A percentile compares a stretch with the other conserved stretches of the same genome.
Conservation (phyloP, 345 rosid species). For the Cardamine resedifolia region DNA sequence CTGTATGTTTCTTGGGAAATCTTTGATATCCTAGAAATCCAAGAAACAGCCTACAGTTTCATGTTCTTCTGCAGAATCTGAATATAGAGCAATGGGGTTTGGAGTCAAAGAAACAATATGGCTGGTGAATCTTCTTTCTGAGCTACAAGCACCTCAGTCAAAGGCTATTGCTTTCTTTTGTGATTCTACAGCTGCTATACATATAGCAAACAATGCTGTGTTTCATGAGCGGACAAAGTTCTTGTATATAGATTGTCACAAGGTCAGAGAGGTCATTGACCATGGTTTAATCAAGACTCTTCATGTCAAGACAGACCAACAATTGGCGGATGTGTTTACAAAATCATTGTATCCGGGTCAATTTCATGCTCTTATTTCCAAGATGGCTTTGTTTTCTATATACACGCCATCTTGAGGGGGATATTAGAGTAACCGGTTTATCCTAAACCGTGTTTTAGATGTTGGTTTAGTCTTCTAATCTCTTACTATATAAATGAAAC, state of each 20-base stretch:
- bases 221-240: neutral
- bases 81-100: neutral
- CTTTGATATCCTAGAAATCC: neutral
- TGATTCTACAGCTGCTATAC: neutral
- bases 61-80: neutral
- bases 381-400: neutral
- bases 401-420: too few species aligned
- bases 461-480: too few species aligned
- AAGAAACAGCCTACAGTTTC: neutral
- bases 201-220: neutral
- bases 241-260: neutral
- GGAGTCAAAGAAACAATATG: neutral
- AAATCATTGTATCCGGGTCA: neutral
- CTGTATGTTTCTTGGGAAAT: neutral
- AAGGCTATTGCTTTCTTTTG: neutral
- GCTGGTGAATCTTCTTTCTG: neutral
- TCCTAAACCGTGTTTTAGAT: too few species aligned
- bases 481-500: too few species aligned
- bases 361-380: neutral
- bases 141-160: fast-evolving
- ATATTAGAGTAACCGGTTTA: neutral
- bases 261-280: neutral
- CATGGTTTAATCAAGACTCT: neutral
- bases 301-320: neutral
- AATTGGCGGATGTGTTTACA: neutral